Percentiles rank a stretch among this genome's conserved stretches.
Evolutionary conservation across 2,329 filamentous ascomycete genomes (phyloP).

Genomic region (Pestalotiopsis sp.): DNA sequence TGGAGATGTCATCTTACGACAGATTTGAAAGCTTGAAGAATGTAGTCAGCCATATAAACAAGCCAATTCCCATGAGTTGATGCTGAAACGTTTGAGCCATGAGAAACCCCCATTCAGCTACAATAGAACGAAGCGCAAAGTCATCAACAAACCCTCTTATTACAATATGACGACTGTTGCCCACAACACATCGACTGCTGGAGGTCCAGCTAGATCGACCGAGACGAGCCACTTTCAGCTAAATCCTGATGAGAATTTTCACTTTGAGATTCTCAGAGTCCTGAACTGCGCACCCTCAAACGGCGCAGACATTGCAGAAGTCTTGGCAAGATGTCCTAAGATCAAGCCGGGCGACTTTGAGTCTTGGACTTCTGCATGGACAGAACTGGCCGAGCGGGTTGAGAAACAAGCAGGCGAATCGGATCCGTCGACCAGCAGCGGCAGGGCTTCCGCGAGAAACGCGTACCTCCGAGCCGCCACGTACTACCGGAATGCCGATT

Average conservation of each 20-base stretch:
- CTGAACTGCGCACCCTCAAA: conserved; percentile 21
- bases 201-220: background rate
- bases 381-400: background rate
- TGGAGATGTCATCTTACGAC: no score
- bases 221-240: background rate
- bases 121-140: no score
- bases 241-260: conserved; percentile 19
- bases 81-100: no score
- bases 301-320: conserved; percentile 28
- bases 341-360: background rate
- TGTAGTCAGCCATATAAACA: no score
- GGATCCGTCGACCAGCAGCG: background rate
- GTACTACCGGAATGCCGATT: background rate
- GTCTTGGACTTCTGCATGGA: background rate
- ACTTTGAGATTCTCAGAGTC: conserved; percentile 25
- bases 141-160: background rate
- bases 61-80: no score
- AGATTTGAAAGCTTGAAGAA: no score
- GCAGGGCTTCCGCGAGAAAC: background rate
- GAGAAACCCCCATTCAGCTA: no score
- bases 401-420: background rate
- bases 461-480: background rate
- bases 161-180: background rate
- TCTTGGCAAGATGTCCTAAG: conserved; percentile 23
- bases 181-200: background rate